These are phyloP conservation scores for Selaginella tamariscina DNA, from an alignment of 75 land plant species.

Conservation along the genomic window DNA sequence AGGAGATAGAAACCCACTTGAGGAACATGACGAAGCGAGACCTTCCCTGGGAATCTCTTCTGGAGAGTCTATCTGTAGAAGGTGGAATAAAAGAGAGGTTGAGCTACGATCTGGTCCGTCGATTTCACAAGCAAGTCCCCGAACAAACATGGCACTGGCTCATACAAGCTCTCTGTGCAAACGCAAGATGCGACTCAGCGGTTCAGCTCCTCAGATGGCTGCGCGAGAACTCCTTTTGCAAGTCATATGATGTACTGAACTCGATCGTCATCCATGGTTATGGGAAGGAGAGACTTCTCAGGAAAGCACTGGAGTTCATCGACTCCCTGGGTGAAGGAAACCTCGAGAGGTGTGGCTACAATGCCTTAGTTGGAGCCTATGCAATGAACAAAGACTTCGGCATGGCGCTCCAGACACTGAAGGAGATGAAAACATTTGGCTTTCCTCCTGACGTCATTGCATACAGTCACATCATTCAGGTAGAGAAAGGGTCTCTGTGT, in stretches of 20 bases:
- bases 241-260: constrained; percentile 47
- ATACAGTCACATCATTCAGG: constrained; percentile 52
- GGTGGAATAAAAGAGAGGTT: not conserved
- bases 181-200: constrained; percentile 29
- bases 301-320: constrained; percentile 47
- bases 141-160: constrained; percentile 52
- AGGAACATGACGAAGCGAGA: not conserved
- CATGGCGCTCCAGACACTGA: constrained; percentile 46
- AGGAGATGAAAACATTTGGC: constrained; percentile 47
- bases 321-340: constrained; percentile 29
- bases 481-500: too few species aligned
- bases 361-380: constrained; percentile 65
- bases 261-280: constrained; percentile 63
- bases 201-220: constrained; percentile 55
- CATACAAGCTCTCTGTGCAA: constrained; percentile 36
- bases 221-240: constrained; percentile 42
- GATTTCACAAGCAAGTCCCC: constrained; percentile 32
- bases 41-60: not conserved
- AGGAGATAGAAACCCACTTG: not conserved
- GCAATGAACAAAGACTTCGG: constrained; percentile 39
- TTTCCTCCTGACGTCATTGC: constrained; percentile 46
- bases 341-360: constrained; percentile 39
- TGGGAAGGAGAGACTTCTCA: constrained; percentile 42
- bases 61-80: not conserved
- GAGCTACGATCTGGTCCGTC: not conserved